Evolutionary conservation across 805 yeast genomes (phyloP), one percentile per base, ranked within the genome.

Genomic region (Kregervanrija fluxuum): DNA sequence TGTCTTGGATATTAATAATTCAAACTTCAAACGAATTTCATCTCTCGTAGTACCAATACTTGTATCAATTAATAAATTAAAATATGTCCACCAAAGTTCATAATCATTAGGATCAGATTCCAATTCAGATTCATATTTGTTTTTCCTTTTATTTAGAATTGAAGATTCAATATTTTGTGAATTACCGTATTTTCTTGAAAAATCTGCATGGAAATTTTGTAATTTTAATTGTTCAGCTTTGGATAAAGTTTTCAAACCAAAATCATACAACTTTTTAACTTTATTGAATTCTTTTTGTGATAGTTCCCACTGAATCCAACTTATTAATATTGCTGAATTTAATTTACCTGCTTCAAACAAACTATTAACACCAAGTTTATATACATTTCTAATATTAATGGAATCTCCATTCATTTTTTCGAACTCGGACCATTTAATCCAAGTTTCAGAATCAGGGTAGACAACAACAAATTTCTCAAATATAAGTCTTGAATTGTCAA

Each of bases 51-150:
- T 47, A 11, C 41, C 39, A 1, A 46, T 11, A 10, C 54, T 14
- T 4, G 50, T 51, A 17, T 71, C 69, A 42, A 73, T 73, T 11
- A 79, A 53, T 17, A 86, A 56, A 11, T 74, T 68, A 2, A 87
- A 47, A 54, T 80, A 81, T 0, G 75, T 59, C 91, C 95, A 89
- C 97, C 98, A 90, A 0, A 79, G 65, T 54, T 85, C 93, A 60
- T 78, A 80, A 62, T 86, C 85, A 0, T 45, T 35, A 1, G 87
- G 80, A 42, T 75, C 67, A 10, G 56, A 52, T 6, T 56, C 47
- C 11, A 85, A 52, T 15, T 64, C 67, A 3, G 64, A 59, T 53
- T 81, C 80, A 57, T 84, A 86, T 43, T 67, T 67, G 6, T 68
- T 60, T 48, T 70, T 73, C 46, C 95, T 66, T 53, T 82, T 83